Base-by-base conservation (phyloP, 805 yeast species). In the Saturnispora gosingensis region DNA sequence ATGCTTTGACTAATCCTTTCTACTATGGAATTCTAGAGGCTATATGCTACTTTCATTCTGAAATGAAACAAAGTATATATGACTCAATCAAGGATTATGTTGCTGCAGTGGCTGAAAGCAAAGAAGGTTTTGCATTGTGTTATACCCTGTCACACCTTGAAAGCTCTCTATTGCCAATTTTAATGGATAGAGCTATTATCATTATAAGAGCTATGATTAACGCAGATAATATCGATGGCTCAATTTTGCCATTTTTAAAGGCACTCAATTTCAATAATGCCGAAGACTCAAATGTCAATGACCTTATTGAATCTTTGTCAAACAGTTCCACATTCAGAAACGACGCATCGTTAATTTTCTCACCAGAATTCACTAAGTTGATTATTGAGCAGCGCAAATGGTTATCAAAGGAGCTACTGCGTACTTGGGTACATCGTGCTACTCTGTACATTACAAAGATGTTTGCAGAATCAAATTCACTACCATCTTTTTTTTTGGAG, bases 381-480 rank as follows among this genome's bases (percentile, higher is more conserved):
- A 49, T 49, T 44, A 20, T 43, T 10, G n/a, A 24, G 5, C 48
- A 36, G 22, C 7, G 10, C 13, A 27, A 10, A 13, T n/a, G 28
- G 7, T 38, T 44, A 35, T 22, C 48, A 9, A 9, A 4, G 1
- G 15, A 72, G 22, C 43, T 68, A n/a, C 39, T 72, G 11, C 56
- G 61, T 16, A 58, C 64, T 2, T 85, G 91, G 91, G 55, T 80
- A 39, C 74, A 77, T 54, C 78, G 81, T 55, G 71, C 81, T 6
- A 68, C 77, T 54, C 62, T 86, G 5, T 82, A 77, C 59, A 71
- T 83, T 48, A 85, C 90, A 8, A 83, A 79, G 56, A 71, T 75
- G 53, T 72, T 83, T 54, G 81, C 90, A 1, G 86, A 83, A 58
- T 63, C 70, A 15, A 60, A 60, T 0, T 53, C 56, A 3, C 54